These are phyloP conservation scores for Phanerochaete carnosa DNA, from an alignment of 768 basidiomycete species.

Conservation along the genomic window DNA sequence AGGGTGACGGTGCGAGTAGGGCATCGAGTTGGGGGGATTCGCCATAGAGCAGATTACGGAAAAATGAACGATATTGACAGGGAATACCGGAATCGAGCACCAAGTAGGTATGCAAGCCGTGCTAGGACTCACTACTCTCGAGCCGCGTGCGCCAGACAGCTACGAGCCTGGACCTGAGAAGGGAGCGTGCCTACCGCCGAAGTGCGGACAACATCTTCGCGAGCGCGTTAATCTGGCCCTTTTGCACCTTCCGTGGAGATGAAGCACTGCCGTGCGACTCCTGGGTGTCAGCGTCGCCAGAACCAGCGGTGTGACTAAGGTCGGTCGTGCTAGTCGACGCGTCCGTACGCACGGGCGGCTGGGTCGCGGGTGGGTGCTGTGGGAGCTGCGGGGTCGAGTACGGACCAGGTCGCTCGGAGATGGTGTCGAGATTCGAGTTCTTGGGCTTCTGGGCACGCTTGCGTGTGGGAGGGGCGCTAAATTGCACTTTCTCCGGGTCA, in stretches of 20 bases:
- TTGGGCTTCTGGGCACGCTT: conserved; percentile 54
- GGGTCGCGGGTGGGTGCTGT: not conserved
- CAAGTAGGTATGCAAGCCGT: not conserved
- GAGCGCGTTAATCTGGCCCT: conserved; percentile 84
- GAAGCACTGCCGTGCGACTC: conserved; percentile 37
- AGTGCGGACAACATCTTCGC: conserved; percentile 90
- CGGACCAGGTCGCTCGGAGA: conserved; percentile 59
- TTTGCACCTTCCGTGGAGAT: conserved; percentile 75
- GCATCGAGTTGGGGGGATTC: not conserved
- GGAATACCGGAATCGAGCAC: not conserved
- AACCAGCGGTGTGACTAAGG: conserved; percentile 38
- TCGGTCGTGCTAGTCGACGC: conserved; percentile 77
- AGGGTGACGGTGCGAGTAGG: not conserved
- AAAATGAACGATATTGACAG: not conserved
- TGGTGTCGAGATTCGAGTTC: conserved; percentile 63
- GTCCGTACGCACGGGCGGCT: conserved; percentile 46
- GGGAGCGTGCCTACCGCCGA: conserved; percentile 43
- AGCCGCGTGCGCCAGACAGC: not conserved
- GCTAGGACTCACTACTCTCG: not conserved
- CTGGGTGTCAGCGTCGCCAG: conserved; percentile 14
- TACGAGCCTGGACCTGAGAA: conserved; percentile 2
- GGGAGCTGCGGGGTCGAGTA: not conserved
- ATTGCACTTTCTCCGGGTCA: conserved; percentile 61
- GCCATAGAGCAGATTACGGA: not conserved
- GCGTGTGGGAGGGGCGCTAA: conserved; percentile 56